Base-by-base conservation (phyloP, 208 protist species). In the Acanthamoeba royreba region DNA sequence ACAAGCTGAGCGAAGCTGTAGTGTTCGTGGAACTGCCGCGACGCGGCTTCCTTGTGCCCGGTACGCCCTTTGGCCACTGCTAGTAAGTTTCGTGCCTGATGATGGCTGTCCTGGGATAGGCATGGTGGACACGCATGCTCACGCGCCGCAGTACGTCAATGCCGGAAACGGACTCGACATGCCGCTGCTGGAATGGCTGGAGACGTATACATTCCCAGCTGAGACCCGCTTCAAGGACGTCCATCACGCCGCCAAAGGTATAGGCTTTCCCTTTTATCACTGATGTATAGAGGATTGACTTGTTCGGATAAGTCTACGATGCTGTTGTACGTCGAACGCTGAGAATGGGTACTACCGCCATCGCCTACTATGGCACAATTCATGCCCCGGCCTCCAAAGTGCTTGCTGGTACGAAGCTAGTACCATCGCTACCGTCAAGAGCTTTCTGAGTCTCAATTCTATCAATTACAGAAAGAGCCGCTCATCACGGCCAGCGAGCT, bases 301-400 rank as follows among this genome's bases (percentile, higher is more conserved):
- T 3, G 0, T 89, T 4, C 19, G 3, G 4, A 4, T 7, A 55
- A 85, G 77, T 96, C 33, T 95, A 96, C 66, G 17, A 15, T 3
- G 35, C 9, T 1, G 47, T 58, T 19, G 77, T 96, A 2, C 8
- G 72, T 22, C 33, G 94, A 13, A 92, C 92, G 33, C 81, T 98
- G 15, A 25, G 77, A 1, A 47, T 94, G 45, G 97, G 97, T 35
- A 97, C 96, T 13, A 98, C 97, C 0, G 97, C 96, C 28, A 94
- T 89, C 0, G 81, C 93, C n/a, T 98, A 98, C 90, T 98, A 95
- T 88, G 97, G 93, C 33, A 97, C 97, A 22, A 97, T 98, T 31
- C 96, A 98, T 79, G 55, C 81, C 4, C 86, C 93, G 2, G 85
- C 95, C 49, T 93, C 77, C 72, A 66, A 95, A n/a, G 66, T 96